Evolutionary conservation across 208 protist genomes (phyloP), one percentile per base, ranked within the genome.

Genomic region (Crithidia thermophila): DNA sequence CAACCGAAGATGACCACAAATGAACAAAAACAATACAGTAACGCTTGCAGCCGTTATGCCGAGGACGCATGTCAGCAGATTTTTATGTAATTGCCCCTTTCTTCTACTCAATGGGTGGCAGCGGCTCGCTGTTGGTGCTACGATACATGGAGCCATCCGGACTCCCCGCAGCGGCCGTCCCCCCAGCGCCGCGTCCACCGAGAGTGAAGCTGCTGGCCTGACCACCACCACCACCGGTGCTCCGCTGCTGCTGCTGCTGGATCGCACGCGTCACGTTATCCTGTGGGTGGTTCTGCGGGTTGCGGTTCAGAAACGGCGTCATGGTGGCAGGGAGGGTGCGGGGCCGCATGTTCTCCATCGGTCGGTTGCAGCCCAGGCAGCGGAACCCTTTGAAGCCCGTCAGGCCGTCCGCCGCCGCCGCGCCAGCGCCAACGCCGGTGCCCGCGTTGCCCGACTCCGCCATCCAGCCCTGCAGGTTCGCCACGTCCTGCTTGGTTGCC

Each of bases 381-480:
- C 91, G 91, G 63, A 91, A 96, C 49, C 87, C 86, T 49, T 91
- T 93, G 74, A 94, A 96, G 36, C 91, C 91, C 11, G 81, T 80
- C 39, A 96, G 77, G 14, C 80, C 88, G 45, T 96, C 91, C n/a
- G 90, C 65, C 4, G 76, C 77, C 4, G 50, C 72, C 20, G 61
- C 69, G 4, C 61, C 51, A 0, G 8, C 47, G 4, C 42, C 69
- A 31, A 30, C 53, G 53, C 28, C 61, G n/a, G n/a, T n/a, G 49
- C 34, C 55, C 14, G 71, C 81, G 36, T 61, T 63, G 37, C 62
- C 77, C 10, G 43, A 28, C 39, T 89, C 84, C 5, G 69, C 67
- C 56, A 96, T 77, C 50, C 84, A 62, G 21, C 85, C 81, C 63
- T 91, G 88, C 55, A 96, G 72, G 18, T 81, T 79, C 50, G 77